Evolutionary conservation across 805 yeast genomes (phyloP).

Genomic region (Candida stauntonica): DNA sequence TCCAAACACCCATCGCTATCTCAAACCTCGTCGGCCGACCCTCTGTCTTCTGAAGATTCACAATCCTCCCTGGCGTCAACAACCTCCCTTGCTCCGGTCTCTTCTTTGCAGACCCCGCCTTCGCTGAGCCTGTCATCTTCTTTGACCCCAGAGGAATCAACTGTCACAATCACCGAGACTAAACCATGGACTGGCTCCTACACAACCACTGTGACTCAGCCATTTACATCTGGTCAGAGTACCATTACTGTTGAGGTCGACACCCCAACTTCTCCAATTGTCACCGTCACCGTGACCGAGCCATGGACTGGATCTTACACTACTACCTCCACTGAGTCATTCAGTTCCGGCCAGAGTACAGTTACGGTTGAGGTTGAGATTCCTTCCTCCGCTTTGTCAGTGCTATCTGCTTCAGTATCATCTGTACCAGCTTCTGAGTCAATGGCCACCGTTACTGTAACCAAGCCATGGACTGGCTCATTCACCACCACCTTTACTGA

Average conservation of each 20-base stretch:
- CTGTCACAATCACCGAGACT: not conserved
- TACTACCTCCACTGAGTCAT: no score
- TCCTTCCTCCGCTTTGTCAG: no score
- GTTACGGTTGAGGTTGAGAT: no score
- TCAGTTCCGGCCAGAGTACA: no score
- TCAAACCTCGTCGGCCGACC: not conserved
- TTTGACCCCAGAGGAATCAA: constrained; percentile 1
- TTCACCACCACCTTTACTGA: not conserved
- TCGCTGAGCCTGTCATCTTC: not conserved
- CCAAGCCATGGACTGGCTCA: no score
- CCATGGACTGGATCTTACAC: constrained; percentile 5
- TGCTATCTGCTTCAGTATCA: no score
- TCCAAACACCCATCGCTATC: not conserved
- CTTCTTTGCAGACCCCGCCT: not conserved
- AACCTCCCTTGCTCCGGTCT: no score
- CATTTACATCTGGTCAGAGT: not conserved
- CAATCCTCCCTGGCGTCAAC: no score
- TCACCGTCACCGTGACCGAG: not conserved
- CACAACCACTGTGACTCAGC: constrained; percentile 3
- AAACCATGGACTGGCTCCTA: not conserved
- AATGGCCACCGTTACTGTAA: no score
- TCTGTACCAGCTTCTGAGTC: no score
- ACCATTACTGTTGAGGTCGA: not conserved
- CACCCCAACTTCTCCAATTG: not conserved
- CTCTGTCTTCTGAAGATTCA: no score